Base-by-base conservation (phyloP, 2,329 filamentous ascomycete species). In the Madurella mycetomatis region DNA sequence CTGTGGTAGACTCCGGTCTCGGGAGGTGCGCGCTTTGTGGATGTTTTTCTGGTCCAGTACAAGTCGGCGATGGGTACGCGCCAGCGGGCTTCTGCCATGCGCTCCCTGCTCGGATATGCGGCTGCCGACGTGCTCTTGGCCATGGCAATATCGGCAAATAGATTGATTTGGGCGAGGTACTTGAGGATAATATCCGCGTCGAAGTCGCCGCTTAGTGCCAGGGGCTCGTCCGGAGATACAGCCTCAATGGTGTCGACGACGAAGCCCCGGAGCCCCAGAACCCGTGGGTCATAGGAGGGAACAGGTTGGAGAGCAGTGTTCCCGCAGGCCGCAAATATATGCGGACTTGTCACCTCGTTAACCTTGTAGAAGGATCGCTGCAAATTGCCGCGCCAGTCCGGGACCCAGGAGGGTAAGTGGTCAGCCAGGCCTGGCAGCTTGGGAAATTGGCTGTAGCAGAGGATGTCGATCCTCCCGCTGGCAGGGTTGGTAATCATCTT, bases 41-140 rank as follows among this genome's bases (percentile, higher is more conserved):
- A 7, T 7, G 7, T 12, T 7, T 34, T 34, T 34, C 31, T 34
- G 12, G 39, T 32, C 47, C 47, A 49, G 39, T 49, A 44, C 8
- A 48, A 15, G 17, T 53, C 51, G 9, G 16, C 51, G 12, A 53
- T 53, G 25, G 45, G 45, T 17, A 48, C 45, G 30, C 45, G 51
- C 45, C 45, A 44, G 12, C 45, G 9, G 4, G 51, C 25, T 17
- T 37, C 37, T 13, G 47, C 40, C 16, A 43, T 30, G 18, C 37
- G 17, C 13, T 39, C n/a, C 30, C 13, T 47, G 18, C 2, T 34
- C 31, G 7, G 7, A 7, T 34, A 7, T 34, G 31, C 7, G 31
- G 31, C 31, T 34, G 31, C 12, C 31, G 31, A 12, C 31, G 31
- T 34, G 7, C 7, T 34, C 31, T 49, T 13, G 47, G 31, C 39